Evolutionary conservation across 192 early-diverging fungal genomes (phyloP).

Genomic region (Glomus cerebriforme): DNA sequence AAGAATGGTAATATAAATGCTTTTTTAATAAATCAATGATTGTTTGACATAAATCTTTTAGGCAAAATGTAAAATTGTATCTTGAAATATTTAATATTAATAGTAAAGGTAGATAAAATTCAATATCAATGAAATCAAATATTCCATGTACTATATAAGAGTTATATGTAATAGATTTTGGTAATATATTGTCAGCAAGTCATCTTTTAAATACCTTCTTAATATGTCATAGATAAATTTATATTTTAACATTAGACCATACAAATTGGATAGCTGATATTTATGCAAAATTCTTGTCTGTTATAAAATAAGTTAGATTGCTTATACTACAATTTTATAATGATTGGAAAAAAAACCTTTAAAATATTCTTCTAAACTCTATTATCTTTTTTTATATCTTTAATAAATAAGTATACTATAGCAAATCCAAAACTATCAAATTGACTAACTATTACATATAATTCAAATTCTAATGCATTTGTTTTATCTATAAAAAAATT

Average conservation of each 20-base stretch:
- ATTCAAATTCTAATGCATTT: neutral
- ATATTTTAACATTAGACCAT: neutral
- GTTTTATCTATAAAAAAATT: neutral
- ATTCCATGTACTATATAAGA: neutral
- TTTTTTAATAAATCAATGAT: neutral
- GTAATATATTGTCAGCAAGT: neutral
- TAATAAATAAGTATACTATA: neutral
- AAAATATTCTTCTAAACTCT: neutral
- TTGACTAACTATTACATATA: neutral
- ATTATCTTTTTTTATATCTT: neutral
- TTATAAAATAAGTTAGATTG: neutral
- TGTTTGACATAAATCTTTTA: neutral
- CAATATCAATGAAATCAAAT: conserved; percentile 7
- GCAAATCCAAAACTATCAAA: conserved; percentile 4
- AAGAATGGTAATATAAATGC: neutral
- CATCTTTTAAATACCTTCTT: neutral
- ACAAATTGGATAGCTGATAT: neutral
- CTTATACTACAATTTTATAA: neutral
- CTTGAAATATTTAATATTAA: neutral
- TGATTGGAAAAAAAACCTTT: neutral
- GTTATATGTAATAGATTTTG: neutral
- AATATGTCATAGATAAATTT: neutral
- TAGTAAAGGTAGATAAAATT: neutral
- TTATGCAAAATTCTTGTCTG: neutral
- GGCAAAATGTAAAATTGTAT: neutral